Evolutionary conservation across 1,284 basidiomycete species (phyloP).

Genomic region (Pterulicium gracile): DNA sequence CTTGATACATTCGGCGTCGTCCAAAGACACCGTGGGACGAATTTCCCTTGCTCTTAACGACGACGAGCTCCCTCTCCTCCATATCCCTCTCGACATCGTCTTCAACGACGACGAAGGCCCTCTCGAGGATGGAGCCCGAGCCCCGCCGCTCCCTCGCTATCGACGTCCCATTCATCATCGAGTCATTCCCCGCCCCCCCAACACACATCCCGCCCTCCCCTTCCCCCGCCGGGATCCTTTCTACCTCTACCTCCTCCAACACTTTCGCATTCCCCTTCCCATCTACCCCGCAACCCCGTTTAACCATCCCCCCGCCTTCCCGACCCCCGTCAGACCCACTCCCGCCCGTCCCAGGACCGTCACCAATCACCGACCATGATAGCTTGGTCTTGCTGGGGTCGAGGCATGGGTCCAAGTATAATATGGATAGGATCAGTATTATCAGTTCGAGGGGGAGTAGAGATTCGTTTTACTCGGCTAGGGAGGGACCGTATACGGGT

Average conservation of each 20-base stretch:
- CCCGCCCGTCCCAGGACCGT: conserved; percentile 41
- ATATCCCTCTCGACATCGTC: background rate
- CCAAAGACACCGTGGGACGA: no score
- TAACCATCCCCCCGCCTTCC: conserved; percentile 28
- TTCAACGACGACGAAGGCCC: background rate
- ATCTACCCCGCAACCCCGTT: no score
- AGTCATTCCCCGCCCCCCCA: conserved; percentile 40
- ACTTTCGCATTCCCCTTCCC: no score
- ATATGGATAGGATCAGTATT: conserved; percentile 15
- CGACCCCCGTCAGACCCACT: conserved; percentile 35
- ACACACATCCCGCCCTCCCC: conserved; percentile 35
- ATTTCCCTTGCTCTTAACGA: no score
- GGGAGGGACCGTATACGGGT: no score
- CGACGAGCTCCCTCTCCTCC: no score
- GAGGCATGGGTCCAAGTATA: conserved; percentile 16
- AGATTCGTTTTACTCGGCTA: background rate
- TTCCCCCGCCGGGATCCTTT: conserved; percentile 12
- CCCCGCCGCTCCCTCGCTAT: background rate
- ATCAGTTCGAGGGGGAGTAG: background rate
- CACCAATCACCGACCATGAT: conserved; percentile 34
- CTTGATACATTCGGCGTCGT: no score
- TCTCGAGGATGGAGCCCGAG: no score
- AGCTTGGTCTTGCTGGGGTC: conserved; percentile 29
- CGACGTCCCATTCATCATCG: conserved; percentile 30
- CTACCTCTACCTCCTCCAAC: no score